phyloP scores from a whole-genome alignment of 257 asterid species.

The Solanum pinnatisectum region DNA sequence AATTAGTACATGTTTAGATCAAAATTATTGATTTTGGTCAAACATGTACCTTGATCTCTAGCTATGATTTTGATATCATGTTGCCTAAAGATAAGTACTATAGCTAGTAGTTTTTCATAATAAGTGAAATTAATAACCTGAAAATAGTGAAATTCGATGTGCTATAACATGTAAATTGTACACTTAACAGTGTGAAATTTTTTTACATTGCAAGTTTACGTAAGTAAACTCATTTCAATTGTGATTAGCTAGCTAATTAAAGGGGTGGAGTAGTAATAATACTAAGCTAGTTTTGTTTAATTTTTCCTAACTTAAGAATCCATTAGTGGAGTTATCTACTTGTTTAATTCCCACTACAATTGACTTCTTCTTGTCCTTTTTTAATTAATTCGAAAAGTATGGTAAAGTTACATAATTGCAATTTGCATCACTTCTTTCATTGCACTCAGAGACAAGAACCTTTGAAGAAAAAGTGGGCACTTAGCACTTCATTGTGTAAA shows the following conservation, averaged over 20 bases:
- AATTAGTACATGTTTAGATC: neutral
- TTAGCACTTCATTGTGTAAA: neutral
- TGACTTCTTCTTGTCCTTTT: neutral
- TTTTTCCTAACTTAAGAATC: neutral
- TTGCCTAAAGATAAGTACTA: neutral
- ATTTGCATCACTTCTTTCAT: neutral
- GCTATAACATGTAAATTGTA: neutral
- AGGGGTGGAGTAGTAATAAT: neutral
- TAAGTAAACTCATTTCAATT: neutral
- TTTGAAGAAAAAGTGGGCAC: neutral
- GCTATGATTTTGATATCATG: neutral
- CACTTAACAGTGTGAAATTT: neutral
- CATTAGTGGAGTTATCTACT: neutral
- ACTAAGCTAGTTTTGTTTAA: neutral
- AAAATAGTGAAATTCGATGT: neutral
- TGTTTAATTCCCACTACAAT: neutral
- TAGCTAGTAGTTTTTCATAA: neutral
- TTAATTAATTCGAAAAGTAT: neutral
- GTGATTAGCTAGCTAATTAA: neutral
- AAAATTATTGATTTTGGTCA: neutral
- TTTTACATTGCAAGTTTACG: neutral
- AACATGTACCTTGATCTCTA: neutral
- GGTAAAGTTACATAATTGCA: neutral
- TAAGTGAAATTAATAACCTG: neutral
- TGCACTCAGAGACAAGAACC: neutral